Conservation (phyloP, 257 asterid genomes). For the Penstemon barbatus region DNA sequence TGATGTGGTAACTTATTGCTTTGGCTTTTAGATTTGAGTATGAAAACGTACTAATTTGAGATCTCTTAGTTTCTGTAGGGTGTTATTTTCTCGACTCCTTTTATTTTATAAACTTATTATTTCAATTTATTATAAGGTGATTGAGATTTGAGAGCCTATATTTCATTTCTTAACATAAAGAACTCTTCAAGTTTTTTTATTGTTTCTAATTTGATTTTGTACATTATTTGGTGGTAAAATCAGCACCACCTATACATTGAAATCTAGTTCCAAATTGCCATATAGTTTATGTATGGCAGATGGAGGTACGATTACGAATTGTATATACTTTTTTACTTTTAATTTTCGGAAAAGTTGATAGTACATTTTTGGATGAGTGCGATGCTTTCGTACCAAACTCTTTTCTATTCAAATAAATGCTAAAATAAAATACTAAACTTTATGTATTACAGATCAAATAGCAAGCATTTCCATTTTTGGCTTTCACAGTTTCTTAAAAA, state of each 20-base stretch:
- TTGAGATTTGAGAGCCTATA: background rate
- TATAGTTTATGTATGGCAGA: conserved; percentile 6
- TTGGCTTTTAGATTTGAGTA: no score
- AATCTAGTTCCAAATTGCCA: conserved; percentile 1
- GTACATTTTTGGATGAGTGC: background rate
- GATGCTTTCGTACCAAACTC: conserved; percentile 16
- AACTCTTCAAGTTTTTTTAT: background rate
- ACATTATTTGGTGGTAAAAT: background rate
- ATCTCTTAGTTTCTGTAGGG: no score
- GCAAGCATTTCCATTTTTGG: conserved; percentile 7
- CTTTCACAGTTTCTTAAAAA: conserved; percentile 7
- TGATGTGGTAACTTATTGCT: background rate
- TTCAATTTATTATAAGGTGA: no score
- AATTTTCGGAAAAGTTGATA: conserved; percentile 5
- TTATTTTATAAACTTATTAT: no score
- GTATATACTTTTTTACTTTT: no score
- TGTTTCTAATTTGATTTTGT: no score
- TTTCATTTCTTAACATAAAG: background rate
- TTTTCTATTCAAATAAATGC: conserved; percentile 11
- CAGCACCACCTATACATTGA: conserved; percentile 15
- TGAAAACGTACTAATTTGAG: no score
- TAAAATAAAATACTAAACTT: conserved; percentile 2
- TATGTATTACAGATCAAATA: background rate
- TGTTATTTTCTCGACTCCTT: no score
- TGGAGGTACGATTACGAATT: background rate